Percentiles rank a stretch among this genome's conserved stretches.
Evolutionary conservation across 2,329 filamentous ascomycete genomes (phyloP).

Genomic region (Pseudogymnoascus sp.): DNA sequence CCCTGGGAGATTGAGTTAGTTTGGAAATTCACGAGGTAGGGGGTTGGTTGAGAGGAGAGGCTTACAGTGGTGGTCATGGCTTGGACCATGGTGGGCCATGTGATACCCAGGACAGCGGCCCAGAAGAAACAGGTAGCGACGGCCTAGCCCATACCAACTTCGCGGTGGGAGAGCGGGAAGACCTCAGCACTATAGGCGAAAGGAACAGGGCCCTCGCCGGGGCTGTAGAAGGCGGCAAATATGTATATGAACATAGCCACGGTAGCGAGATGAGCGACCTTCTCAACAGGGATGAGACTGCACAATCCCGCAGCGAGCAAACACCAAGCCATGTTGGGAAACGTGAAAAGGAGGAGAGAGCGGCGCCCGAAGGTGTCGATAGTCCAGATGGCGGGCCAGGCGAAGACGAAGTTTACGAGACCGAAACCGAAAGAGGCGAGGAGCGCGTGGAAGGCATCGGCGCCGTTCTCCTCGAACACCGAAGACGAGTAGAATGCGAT

Average conservation of each 20-base stretch:
- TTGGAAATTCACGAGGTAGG: background rate
- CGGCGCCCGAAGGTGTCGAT: conserved; percentile 58
- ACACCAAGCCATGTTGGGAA: conserved; percentile 58
- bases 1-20: conserved; percentile 24
- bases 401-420: conserved; percentile 54
- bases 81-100: conserved; percentile 34
- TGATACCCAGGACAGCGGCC: conserved; percentile 53
- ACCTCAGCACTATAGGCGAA: conserved; percentile 64
- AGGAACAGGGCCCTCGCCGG: conserved; percentile 60
- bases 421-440: conserved; percentile 57
- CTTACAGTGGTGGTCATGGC: conserved; percentile 17
- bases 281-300: conserved; percentile 37
- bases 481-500: conserved; percentile 66
- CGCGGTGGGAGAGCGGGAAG: conserved; percentile 61
- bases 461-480: conserved; percentile 48
- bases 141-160: conserved; percentile 63
- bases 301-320: conserved; percentile 51
- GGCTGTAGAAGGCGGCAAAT: conserved; percentile 55
- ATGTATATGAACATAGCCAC: conserved; percentile 54
- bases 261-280: conserved; percentile 38
- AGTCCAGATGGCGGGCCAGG: conserved; percentile 56
- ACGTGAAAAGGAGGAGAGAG: conserved; percentile 52
- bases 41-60: background rate
- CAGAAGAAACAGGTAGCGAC: conserved; percentile 57
- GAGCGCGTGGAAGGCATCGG: conserved; percentile 44